Evolutionary conservation across 139 green algal genomes (phyloP), one percentile per base, ranked within the genome.

Genomic region (Chlamydomonas incerta): DNA sequence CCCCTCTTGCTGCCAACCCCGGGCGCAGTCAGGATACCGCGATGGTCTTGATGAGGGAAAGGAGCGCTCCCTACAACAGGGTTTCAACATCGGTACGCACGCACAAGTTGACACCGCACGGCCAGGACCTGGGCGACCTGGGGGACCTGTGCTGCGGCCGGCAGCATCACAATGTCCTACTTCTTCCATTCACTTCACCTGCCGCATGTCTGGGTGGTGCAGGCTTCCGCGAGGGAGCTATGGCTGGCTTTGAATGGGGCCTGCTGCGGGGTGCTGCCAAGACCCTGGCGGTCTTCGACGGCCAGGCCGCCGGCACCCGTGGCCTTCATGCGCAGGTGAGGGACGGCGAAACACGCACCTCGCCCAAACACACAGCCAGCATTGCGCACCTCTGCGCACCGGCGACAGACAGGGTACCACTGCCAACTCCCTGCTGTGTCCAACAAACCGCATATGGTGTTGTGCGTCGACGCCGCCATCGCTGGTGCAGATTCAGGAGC

Each of bases 191-290:
- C n/a, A n/a, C n/a, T n/a, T n/a, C n/a, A n/a, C n/a, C n/a, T n/a
- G n/a, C n/a, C n/a, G n/a, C n/a, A n/a, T n/a, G n/a, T n/a, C n/a
- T n/a, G n/a, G n/a, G n/a, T n/a, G n/a, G n/a, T n/a, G 15, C n/a
- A 89, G 85, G 86, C 18, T 90, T 90, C 52, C 35, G 35, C 1
- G 86, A 87, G 34, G 86, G 86, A 2, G 79, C 86, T 17, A 35
- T 65, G 29, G 86, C 86, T 4, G 86, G 86, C 1, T 80, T 87
- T 33, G 86, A 85, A 65, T 87, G 80, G 80, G 86, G 86, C 0
- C 31, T 70, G 21, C 26, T 87, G 37, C 55, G 55, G 34, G 86
- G 80, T 41, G 65, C 65, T 3, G 55, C 37, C 28, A 80, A 81
- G 50, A 90, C 86, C 0, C 80, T 90, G 31, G 71, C 70, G 1